Percentiles rank a stretch among this genome's conserved stretches.
Evolutionary conservation across 257 asterid species (phyloP).

Genomic region (Rauvolfia tetraphylla): DNA sequence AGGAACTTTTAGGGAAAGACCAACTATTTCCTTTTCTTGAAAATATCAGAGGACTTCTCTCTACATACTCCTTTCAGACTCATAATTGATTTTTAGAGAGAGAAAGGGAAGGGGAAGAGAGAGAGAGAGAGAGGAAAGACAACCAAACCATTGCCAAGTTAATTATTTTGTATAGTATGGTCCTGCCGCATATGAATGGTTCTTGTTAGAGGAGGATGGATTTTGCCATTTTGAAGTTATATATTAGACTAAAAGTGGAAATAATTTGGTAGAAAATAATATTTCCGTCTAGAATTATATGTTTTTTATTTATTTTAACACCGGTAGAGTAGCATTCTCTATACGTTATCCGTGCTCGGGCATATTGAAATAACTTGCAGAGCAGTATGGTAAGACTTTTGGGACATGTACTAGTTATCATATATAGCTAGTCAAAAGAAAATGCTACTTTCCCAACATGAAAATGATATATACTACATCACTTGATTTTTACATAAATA

Average conservation of each 20-base stretch:
- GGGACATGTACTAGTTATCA: background rate
- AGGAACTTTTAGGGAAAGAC: constrained; percentile 16
- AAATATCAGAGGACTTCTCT: constrained; percentile 14
- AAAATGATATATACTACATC: background rate
- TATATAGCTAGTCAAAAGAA: background rate
- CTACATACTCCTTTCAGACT: background rate
- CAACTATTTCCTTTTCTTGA: background rate
- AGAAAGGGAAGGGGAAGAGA: background rate
- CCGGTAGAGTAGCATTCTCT: background rate
- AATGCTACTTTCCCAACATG: background rate
- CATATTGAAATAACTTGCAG: background rate
- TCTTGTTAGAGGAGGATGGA: constrained; percentile 17
- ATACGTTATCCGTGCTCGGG: background rate
- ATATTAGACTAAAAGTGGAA: constrained; percentile 6
- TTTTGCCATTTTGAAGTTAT: constrained; percentile 13
- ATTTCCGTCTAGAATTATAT: no score
- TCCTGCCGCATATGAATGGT: constrained; percentile 18
- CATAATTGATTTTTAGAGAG: background rate
- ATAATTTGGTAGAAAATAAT: constrained; percentile 13
- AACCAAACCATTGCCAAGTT: background rate
- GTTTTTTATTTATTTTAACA: no score
- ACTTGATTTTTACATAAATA: no score
- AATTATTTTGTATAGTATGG: constrained; percentile 1
- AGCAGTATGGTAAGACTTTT: background rate
- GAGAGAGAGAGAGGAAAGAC: background rate